Conservation (phyloP, 2,329 filamentous ascomycete species). For the Scedosporium minutisporum region DNA sequence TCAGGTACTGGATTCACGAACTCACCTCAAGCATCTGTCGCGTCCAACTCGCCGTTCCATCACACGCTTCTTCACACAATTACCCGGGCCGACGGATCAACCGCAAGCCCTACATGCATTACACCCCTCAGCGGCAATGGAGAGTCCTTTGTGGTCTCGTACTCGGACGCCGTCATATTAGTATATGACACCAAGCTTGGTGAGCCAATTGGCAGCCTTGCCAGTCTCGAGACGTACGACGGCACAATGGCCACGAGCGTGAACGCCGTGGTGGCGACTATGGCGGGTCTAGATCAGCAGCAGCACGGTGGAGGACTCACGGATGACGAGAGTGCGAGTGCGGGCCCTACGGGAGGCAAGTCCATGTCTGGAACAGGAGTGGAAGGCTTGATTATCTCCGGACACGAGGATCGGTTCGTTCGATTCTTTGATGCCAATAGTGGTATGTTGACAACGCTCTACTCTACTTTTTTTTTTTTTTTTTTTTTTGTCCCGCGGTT, state of each 20-base stretch:
- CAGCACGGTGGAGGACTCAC: conserved; percentile 42
- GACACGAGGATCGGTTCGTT: conserved; percentile 93
- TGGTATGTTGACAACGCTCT: conserved; percentile 52
- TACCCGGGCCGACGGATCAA: conserved; percentile 51
- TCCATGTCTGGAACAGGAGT: conserved; percentile 64
- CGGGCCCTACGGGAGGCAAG: conserved; percentile 69
- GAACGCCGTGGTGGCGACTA: conserved; percentile 84
- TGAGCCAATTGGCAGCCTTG: conserved; percentile 87
- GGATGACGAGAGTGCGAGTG: conserved; percentile 63
- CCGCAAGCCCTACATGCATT: conserved; percentile 80
- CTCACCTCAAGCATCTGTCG: conserved; percentile 79
- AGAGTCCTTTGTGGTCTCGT: conserved; percentile 86
- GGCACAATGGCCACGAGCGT: conserved; percentile 70
- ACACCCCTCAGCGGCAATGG: conserved; percentile 75
- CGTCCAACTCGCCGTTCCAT: conserved; percentile 77
- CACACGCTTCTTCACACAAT: conserved; percentile 86
- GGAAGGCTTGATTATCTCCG: conserved; percentile 89
- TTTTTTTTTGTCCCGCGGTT: neutral
- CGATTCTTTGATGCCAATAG: conserved; percentile 98
- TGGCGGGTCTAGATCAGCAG: conserved; percentile 68
- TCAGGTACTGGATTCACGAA: conserved; percentile 87
- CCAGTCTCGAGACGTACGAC: conserved; percentile 88
- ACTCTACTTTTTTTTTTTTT: neutral
- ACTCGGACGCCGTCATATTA: conserved; percentile 79
- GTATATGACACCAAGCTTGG: conserved; percentile 89